Evolutionary conservation across 176 grass and related monocot species (phyloP).

Genomic region (Oryza australiensis): DNA sequence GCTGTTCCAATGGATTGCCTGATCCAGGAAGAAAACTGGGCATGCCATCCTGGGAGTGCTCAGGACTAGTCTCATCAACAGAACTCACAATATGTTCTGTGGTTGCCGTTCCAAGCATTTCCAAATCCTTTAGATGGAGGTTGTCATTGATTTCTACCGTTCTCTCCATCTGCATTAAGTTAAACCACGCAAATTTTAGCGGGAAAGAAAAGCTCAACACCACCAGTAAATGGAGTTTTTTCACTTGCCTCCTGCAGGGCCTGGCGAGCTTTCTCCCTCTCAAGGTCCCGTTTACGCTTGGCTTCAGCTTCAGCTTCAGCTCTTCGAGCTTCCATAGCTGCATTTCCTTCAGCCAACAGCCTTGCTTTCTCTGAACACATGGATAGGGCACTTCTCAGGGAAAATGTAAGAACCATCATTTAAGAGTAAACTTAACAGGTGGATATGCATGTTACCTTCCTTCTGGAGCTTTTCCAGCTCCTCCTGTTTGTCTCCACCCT

Average conservation of each 20-base stretch:
- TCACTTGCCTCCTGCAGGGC: slow-evolving; percentile 76
- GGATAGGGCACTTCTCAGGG: background rate
- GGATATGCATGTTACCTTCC: slow-evolving; percentile 64
- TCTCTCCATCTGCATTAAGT: slow-evolving; percentile 73
- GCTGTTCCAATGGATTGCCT: slow-evolving; percentile 71
- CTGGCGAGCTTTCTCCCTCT: slow-evolving; percentile 85
- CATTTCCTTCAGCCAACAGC: slow-evolving; percentile 88
- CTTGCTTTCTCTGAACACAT: slow-evolving; percentile 70
- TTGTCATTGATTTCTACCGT: slow-evolving; percentile 85
- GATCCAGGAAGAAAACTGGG: slow-evolving; percentile 56
- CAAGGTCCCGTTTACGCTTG: slow-evolving; percentile 80
- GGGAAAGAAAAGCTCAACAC: background rate
- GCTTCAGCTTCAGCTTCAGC: slow-evolving; percentile 80
- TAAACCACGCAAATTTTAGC: slow-evolving; percentile 13
- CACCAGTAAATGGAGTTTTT: background rate
- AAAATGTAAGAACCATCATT: background rate
- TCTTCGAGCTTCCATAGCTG: slow-evolving; percentile 84
- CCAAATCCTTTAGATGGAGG: slow-evolving; percentile 70
- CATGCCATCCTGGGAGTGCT: slow-evolving; percentile 67
- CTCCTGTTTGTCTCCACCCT: slow-evolving; percentile 82
- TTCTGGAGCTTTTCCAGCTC: slow-evolving; percentile 87
- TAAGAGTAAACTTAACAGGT: background rate
- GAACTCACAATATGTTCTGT: slow-evolving; percentile 67
- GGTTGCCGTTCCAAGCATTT: slow-evolving; percentile 75
- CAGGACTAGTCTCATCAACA: slow-evolving; percentile 76